Evolutionary conservation across 2,329 filamentous ascomycete genomes (phyloP).

Genomic region (Myriosclerotinia duriaeana): DNA sequence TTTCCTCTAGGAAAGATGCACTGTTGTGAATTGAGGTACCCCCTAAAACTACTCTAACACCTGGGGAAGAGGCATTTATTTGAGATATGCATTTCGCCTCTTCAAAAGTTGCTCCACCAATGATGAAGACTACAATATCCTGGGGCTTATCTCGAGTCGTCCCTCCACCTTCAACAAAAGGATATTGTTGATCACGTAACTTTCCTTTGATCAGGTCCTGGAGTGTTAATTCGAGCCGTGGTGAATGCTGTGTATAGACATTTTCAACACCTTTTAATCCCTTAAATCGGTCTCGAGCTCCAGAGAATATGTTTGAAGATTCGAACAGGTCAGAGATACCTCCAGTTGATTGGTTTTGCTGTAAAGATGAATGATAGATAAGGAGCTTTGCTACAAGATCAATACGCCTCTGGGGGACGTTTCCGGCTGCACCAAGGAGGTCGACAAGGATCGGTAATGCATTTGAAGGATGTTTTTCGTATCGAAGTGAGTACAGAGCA

Average conservation of each 20-base stretch:
- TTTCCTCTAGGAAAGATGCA: slow-evolving; percentile 82
- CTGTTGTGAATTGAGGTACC: slow-evolving; percentile 89
- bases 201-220: slow-evolving; percentile 93
- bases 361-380: slow-evolving; percentile 81
- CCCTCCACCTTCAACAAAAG: slow-evolving; percentile 86
- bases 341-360: slow-evolving; percentile 70
- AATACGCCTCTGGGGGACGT: slow-evolving; percentile 71
- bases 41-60: slow-evolving; percentile 83
- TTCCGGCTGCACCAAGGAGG: slow-evolving; percentile 79
- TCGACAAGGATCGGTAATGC: slow-evolving; percentile 83
- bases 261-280: slow-evolving; percentile 97
- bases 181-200: slow-evolving; percentile 82
- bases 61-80: slow-evolving; percentile 86
- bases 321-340: slow-evolving; percentile 93
- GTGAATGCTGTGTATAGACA: slow-evolving; percentile 96
- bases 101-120: slow-evolving; percentile 92
- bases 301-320: slow-evolving; percentile 84
- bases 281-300: slow-evolving; percentile 83
- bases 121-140: slow-evolving; percentile 91
- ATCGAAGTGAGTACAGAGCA: slow-evolving; percentile 90
- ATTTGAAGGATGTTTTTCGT: slow-evolving; percentile 82
- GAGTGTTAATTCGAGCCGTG: slow-evolving; percentile 79
- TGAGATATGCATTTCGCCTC: slow-evolving; percentile 96
- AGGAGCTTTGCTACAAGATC: slow-evolving; percentile 80
- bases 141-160: slow-evolving; percentile 93